Conservation (phyloP, 495 filamentous ascomycete genomes). For the Pyronema domesticum region DNA sequence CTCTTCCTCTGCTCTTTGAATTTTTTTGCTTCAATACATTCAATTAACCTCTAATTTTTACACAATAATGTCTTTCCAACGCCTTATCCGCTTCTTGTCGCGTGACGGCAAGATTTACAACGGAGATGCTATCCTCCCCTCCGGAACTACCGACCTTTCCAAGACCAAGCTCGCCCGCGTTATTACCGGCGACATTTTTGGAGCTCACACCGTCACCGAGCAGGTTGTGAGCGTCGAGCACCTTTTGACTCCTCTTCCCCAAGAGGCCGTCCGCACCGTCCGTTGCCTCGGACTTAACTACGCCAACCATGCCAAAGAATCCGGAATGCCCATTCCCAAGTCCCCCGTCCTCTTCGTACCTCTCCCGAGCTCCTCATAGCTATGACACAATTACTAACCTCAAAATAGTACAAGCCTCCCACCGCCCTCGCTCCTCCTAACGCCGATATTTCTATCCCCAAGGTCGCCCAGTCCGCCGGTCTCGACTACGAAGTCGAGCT, state of each 20-base stretch:
- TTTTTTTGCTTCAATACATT: no score
- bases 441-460: constrained; percentile 13
- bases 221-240: constrained; percentile 43
- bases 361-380: background rate
- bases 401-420: constrained; percentile 48
- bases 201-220: constrained; percentile 51
- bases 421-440: constrained; percentile 51
- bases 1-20: no score
- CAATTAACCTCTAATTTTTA: no score
- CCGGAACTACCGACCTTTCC: constrained; percentile 46
- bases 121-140: constrained; percentile 62
- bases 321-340: constrained; percentile 48
- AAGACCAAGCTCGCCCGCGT: constrained; percentile 48
- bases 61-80: constrained; percentile 3
- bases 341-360: constrained; percentile 59
- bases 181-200: constrained; percentile 58
- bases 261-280: constrained; percentile 51
- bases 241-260: constrained; percentile 51
- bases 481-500: constrained; percentile 80
- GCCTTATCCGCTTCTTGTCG: constrained; percentile 63
- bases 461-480: constrained; percentile 33
- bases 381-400: background rate
- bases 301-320: constrained; percentile 60
- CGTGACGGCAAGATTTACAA: constrained; percentile 62
- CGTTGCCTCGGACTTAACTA: constrained; percentile 74